Conservation (phyloP, 495 filamentous ascomycete genomes). For the Penicillium diatomitis region DNA sequence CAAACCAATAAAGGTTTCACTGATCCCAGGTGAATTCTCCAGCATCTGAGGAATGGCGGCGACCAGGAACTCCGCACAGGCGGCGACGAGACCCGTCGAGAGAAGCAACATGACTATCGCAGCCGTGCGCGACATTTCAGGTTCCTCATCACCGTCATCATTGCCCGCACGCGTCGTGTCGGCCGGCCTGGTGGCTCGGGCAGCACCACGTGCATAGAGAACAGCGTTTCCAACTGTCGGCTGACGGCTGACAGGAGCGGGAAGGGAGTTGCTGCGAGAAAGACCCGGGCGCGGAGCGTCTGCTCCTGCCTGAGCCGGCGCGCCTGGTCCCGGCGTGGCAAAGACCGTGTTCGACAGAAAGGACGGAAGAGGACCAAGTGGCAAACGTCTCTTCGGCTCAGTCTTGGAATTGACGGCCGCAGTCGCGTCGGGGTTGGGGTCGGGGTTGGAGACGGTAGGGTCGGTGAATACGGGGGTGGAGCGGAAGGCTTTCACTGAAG, state of each 20-base stretch:
- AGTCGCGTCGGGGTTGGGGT: no score
- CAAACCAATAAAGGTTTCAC: slow-evolving; percentile 75
- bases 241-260: slow-evolving; percentile 53
- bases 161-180: slow-evolving; percentile 19
- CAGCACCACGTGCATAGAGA: slow-evolving; percentile 30
- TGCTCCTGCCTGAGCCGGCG: slow-evolving; percentile 32
- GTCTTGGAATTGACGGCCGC: slow-evolving; percentile 4
- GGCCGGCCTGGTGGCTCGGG: slow-evolving; percentile 16
- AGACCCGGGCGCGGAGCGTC: slow-evolving; percentile 42
- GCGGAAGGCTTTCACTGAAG: slow-evolving; percentile 8
- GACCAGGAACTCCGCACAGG: slow-evolving; percentile 84
- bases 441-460: no score
- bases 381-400: slow-evolving; percentile 21
- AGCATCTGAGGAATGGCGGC: slow-evolving; percentile 70
- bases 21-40: slow-evolving; percentile 45
- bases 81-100: slow-evolving; percentile 70
- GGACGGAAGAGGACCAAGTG: slow-evolving; percentile 47
- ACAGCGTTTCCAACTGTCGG: slow-evolving; percentile 32
- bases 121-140: slow-evolving; percentile 61
- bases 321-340: slow-evolving; percentile 28
- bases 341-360: slow-evolving; percentile 61
- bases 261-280: slow-evolving; percentile 71
- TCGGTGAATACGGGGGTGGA: slow-evolving; percentile 11
- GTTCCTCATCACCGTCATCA: slow-evolving; percentile 36
- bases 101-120: slow-evolving; percentile 65